A percentile compares a stretch with the other conserved stretches of the same genome.
Evolutionary conservation across 2,329 filamentous ascomycete genomes (phyloP).

Genomic region (Exutisphaerella laricina): DNA sequence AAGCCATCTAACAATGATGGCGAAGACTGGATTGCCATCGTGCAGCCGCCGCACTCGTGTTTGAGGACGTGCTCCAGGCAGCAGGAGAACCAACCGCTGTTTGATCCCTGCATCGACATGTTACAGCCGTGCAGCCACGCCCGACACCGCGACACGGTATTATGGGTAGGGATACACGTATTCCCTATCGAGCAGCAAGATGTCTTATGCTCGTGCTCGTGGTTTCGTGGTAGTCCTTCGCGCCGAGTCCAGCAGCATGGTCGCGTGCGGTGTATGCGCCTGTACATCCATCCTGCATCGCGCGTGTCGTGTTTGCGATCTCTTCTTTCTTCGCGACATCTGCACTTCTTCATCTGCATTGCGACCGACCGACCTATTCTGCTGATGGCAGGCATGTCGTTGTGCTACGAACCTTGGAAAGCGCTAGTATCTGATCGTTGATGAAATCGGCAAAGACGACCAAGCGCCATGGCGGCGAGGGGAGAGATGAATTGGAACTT

Average conservation of each 20-base stretch:
- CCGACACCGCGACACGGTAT: conserved; percentile 2
- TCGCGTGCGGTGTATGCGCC: conserved; percentile 2
- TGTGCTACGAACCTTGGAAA: neutral
- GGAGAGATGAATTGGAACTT: neutral
- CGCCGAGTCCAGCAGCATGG: neutral
- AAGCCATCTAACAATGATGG: neutral
- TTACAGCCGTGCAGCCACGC: conserved; percentile 7
- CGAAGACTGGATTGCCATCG: neutral
- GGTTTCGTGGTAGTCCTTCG: conserved; percentile 4
- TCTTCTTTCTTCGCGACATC: conserved; percentile 1
- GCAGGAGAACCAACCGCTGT: conserved; percentile 9
- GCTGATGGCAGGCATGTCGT: conserved; percentile 1
- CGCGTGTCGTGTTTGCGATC: neutral
- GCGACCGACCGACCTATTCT: neutral
- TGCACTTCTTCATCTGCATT: neutral
- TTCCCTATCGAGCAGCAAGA: neutral
- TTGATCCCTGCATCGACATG: conserved; percentile 3
- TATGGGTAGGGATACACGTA: neutral
- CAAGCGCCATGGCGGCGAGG: conserved; percentile 3
- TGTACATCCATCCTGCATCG: conserved; percentile 1
- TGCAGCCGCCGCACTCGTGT: conserved; percentile 3
- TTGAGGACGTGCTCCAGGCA: too few species aligned
- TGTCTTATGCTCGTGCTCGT: neutral
- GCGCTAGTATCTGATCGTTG: neutral
- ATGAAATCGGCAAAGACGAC: conserved; percentile 1